Evolutionary conservation across 2,329 filamentous ascomycete species (phyloP), one percentile per base, ranked within the genome.

Genomic region (Penicillium sp.): DNA sequence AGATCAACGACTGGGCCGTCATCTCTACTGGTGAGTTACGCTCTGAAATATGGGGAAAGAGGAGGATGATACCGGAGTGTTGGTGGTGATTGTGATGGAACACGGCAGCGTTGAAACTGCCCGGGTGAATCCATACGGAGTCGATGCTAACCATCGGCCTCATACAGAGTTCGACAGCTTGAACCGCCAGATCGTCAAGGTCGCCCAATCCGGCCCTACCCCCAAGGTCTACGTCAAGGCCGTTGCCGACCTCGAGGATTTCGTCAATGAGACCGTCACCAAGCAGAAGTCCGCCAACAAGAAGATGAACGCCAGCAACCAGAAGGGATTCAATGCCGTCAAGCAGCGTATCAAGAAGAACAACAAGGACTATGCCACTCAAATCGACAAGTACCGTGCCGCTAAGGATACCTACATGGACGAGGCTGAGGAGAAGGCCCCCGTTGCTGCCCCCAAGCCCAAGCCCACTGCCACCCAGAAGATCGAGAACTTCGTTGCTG

Each of bases 311-410:
- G 92, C 92, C 59, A 94, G 88, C 71, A 95, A 93, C 72, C 89
- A 92, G 63, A 91, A 92, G 78, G 92, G 92, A 69, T 85, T 99
- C 70, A 99, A 97, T 75, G 91, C 92, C 59, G 90, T 97, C 71
- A 96, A 97, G 80, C 94, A 99, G 77, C 92, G 92, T 79, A 91
- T 99, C 81, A 92, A 93, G 86, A 97, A 97, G 85, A 93, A 93
- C 79, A 96, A 93, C 83, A 95, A 96, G 79, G 93, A 97, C 62
- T 93, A 93, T 78, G 86, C 91, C 70, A 81, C 84, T 59, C 90
- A 96, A 71, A 88, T 99, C 67, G 91, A 96, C 66, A 84, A 87
- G 61, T 99, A 93, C 81, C 84, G 90, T 64, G 87, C 85, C 60
- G 86, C 96, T 75, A 91, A 93, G 75, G 91, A 93, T 61, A 87